phyloP scores from a whole-genome alignment of 306 rosid genomes.

The Rosa rugosa region DNA sequence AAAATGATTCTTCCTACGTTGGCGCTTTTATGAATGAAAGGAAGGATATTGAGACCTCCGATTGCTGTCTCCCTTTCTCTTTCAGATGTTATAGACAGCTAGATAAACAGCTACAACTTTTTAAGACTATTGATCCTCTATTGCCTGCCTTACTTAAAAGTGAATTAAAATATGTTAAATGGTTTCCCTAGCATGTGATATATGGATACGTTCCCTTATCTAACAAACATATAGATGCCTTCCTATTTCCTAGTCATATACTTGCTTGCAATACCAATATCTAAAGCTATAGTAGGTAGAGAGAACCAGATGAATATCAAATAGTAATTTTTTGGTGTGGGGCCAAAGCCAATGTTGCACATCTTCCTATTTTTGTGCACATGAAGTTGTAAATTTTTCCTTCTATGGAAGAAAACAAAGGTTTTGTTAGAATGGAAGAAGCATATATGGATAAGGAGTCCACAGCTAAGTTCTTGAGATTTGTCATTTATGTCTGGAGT shows the following conservation, averaged over 20 bases:
- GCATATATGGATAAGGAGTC: not conserved
- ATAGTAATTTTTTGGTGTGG: not conserved
- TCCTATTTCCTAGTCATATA: not conserved
- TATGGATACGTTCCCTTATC: not conserved
- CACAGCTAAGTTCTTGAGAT: not conserved
- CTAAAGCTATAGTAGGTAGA: not conserved
- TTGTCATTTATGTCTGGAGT: not conserved
- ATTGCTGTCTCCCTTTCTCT: not conserved
- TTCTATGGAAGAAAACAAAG: not conserved
- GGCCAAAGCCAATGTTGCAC: not conserved
- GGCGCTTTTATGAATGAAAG: not conserved
- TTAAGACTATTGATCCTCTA: not conserved
- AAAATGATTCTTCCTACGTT: too few species aligned
- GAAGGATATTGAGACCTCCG: not conserved
- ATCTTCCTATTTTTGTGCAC: not conserved
- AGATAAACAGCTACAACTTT: not conserved
- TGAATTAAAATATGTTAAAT: not conserved
- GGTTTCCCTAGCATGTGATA: not conserved
- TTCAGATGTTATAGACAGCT: not conserved
- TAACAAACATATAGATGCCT: not conserved
- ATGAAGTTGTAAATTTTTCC: not conserved
- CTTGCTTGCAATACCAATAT: not conserved
- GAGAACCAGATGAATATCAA: not conserved
- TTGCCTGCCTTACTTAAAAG: not conserved
- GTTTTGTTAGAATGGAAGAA: not conserved